A percentile compares a stretch with the other conserved stretches of the same genome.
Evolutionary conservation across 768 basidiomycete genomes (phyloP).

Genomic region (Leccinum barrowsii): DNA sequence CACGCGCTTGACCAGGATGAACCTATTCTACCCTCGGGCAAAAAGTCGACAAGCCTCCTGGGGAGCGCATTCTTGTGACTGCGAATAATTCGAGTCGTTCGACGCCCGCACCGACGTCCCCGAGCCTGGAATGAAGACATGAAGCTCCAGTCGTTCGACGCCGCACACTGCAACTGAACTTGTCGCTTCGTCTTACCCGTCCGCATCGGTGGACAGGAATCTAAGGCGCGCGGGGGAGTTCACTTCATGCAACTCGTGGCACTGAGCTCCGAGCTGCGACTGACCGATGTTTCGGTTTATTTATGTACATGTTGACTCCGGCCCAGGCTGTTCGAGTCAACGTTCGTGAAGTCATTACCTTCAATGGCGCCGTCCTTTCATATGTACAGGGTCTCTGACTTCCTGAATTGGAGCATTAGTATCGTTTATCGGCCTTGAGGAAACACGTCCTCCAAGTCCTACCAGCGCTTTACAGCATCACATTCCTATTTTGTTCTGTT

Average conservation of each 20-base stretch:
- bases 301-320: no score
- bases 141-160: conserved; percentile 13
- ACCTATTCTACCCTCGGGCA: background rate
- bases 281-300: no score
- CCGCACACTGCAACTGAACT: conserved; percentile 20
- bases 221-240: conserved; percentile 42
- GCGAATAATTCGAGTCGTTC: conserved; percentile 14
- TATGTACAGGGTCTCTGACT: no score
- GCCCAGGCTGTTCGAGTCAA: no score
- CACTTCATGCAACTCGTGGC: conserved; percentile 44
- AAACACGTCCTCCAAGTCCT: no score
- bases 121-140: background rate
- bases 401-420: no score
- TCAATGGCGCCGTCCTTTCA: no score
- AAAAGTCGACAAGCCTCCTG: background rate
- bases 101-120: background rate
- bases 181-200: conserved; percentile 50
- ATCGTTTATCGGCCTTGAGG: no score
- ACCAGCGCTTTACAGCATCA: no score
- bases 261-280: no score
- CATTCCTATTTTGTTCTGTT: no score
- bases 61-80: background rate
- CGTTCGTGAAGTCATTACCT: no score
- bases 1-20: background rate
- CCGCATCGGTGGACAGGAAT: conserved; percentile 54